Base-by-base conservation (phyloP, 129 eudicot genomes). In the Dittrichia graveolens region DNA sequence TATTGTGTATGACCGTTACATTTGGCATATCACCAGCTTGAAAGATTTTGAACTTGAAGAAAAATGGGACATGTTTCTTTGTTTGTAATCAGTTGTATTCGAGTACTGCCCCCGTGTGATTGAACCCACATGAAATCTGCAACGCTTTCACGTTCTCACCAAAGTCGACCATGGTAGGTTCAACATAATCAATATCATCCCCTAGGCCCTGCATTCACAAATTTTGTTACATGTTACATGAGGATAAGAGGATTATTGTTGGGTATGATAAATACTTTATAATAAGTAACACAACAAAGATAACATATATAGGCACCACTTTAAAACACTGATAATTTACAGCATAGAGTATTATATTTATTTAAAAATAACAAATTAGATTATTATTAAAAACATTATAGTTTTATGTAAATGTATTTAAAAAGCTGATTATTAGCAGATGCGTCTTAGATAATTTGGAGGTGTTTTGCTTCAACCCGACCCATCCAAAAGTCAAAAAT, bases 51-150 rank as follows among this genome's bases (percentile, higher is more conserved):
- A 42, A 18, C 24, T 64, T 66, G 50, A 57, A 72, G 58, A 13
- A 34, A 75, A 43, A 14, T 3, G 11, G 52, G 50, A 35, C 52
- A 12, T 5, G 3, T 38, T 75, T 45, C 41, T 56, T 45, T 72
- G 54, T 78, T 47, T 38, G 53, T 39, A 72, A 53, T 75, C 73
- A 80, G 73, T 61, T 64, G 72, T 47, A 87, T 75, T 89, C 88
- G 2, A 89, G 83, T 58, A 94, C 69, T 55, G 87, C 99, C 34
- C 91, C 99, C 0, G 99, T 90, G 75, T 94, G 99, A 81, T 94
- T 94, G 69, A 94, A 94, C 75, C 99, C 99, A 53, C 99, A 94
- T 3, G 99, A 94, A 57, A 94, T 79, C 59, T 86, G 81, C 71
- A 90, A 31, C 57, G 91, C 96, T 72, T 83, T 94, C 65, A 90